Percentiles rank a stretch among this genome's conserved stretches.
phyloP scores from a whole-genome alignment of 225 moss, liverwort and hornwort genomes.

The Neckera pumila region DNA sequence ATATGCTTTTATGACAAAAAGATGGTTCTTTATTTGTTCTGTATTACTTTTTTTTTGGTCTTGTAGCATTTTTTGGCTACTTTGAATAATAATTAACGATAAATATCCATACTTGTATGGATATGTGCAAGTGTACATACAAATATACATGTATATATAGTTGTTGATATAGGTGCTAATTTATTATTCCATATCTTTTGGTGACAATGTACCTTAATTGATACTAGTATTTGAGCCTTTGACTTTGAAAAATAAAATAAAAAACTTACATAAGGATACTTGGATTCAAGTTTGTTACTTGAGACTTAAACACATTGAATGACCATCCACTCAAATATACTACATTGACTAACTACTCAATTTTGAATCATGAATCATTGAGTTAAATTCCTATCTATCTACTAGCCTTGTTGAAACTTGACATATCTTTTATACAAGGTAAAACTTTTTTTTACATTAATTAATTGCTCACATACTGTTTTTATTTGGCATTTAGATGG shows the following conservation, averaged over 20 bases:
- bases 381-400: no score
- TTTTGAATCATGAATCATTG: not conserved
- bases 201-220: not conserved
- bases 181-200: not conserved
- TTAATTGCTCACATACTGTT: not conserved
- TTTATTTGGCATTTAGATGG: not conserved
- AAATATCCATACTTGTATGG: rapidly evolving
- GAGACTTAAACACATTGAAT: not conserved
- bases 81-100: not conserved
- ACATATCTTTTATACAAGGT: not conserved
- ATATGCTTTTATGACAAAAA: not conserved
- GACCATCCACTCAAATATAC: not conserved
- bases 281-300: not conserved
- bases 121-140: rapidly evolving
- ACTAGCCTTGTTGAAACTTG: not conserved
- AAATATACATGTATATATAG: rapidly evolving
- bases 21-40: not conserved
- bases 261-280: not conserved
- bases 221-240: not conserved
- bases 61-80: no score
- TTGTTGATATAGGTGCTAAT: not conserved
- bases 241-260: not conserved
- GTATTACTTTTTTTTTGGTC: no score
- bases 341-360: rapidly evolving
- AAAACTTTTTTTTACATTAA: not conserved